phyloP scores from a whole-genome alignment of 2,329 filamentous ascomycete species.

The Neocucurbitaria cava region DNA sequence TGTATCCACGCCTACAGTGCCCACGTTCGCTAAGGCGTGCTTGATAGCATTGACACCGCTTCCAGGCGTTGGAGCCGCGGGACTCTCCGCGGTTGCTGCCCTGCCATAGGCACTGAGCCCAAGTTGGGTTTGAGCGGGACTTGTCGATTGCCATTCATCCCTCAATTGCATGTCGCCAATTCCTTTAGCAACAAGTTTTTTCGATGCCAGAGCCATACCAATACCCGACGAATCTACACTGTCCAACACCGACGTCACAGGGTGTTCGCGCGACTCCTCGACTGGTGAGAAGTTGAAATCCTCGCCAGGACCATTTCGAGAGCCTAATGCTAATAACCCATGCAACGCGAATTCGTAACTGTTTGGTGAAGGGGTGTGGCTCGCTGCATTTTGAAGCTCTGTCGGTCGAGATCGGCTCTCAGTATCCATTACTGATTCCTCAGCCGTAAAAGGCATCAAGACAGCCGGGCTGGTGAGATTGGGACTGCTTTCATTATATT shows the following conservation, averaged over 20 bases:
- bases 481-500: neutral
- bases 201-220: neutral
- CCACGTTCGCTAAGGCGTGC: neutral
- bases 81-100: neutral
- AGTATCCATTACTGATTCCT: neutral
- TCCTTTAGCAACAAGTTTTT: neutral
- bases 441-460: no score
- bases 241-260: neutral
- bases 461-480: neutral
- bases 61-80: neutral
- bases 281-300: neutral
- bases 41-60: neutral
- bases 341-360: conserved; percentile 30
- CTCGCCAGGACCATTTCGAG: neutral
- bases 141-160: neutral
- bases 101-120: neutral
- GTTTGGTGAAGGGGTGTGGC: conserved; percentile 16
- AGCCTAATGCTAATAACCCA: conserved; percentile 27
- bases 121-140: neutral
- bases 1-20: neutral
- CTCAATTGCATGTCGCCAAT: no score
- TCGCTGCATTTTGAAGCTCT: neutral
- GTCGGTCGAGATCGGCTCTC: neutral
- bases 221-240: neutral
- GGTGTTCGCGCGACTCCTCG: neutral